These are phyloP conservation scores for Nematocida major DNA, from an alignment of 371 early-diverging fungal species.

Conservation along the genomic window DNA sequence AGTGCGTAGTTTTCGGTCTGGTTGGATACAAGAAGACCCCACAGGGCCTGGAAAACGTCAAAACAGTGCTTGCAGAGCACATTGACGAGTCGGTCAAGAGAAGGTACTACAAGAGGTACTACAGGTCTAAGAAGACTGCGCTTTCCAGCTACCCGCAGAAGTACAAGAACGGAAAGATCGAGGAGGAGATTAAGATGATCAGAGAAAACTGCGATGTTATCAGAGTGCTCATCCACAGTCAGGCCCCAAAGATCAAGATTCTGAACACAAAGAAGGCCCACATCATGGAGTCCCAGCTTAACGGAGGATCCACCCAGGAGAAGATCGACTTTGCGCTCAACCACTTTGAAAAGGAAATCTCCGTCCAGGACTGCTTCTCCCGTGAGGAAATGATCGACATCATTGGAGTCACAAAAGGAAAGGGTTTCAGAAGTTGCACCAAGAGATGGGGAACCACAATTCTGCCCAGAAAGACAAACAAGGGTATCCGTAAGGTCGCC, in stretches of 20 bases:
- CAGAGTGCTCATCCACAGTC: slow-evolving; percentile 94
- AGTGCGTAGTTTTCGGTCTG: slow-evolving; percentile 92
- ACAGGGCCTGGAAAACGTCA: slow-evolving; percentile 85
- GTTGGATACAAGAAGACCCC: slow-evolving; percentile 98
- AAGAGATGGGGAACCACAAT: slow-evolving; percentile 99
- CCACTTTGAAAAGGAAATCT: slow-evolving; percentile 91
- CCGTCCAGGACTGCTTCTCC: slow-evolving; percentile 78
- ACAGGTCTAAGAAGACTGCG: slow-evolving; percentile 91
- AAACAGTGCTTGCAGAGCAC: slow-evolving; percentile 97
- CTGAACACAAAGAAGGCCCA: slow-evolving; percentile 93
- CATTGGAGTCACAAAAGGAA: slow-evolving; percentile 98
- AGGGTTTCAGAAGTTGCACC: slow-evolving; percentile 97
- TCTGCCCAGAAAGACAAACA: slow-evolving; percentile 97
- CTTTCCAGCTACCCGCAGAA: slow-evolving; percentile 94
- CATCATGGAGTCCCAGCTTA: slow-evolving; percentile 96
- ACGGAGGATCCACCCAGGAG: slow-evolving; percentile 90
- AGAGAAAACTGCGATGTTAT: slow-evolving; percentile 95
- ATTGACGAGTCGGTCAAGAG: slow-evolving; percentile 89
- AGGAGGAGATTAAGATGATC: slow-evolving; percentile 84
- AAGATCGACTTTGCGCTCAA: slow-evolving; percentile 92
- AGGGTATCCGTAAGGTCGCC: slow-evolving; percentile 98
- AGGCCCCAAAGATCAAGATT: slow-evolving; percentile 81
- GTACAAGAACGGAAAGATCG: slow-evolving; percentile 75
- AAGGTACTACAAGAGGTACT: slow-evolving; percentile 99
- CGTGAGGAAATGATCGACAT: slow-evolving; percentile 96